Conservation (phyloP, 2,329 filamentous ascomycete species). For the Ophiostoma sp. region DNA sequence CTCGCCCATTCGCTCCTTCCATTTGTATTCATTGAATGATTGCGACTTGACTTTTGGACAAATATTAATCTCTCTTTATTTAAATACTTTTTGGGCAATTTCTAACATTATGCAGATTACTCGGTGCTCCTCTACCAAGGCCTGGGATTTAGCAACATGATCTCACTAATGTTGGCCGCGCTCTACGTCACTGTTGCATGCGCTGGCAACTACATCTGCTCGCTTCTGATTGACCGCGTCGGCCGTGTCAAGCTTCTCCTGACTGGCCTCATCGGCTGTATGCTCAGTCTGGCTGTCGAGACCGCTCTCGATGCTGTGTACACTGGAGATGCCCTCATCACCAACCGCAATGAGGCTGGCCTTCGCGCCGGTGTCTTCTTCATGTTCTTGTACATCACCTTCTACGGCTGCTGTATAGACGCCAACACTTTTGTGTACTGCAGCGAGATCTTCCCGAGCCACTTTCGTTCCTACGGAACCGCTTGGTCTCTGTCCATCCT, state of each 20-base stretch:
- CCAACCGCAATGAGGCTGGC: slow-evolving; percentile 17
- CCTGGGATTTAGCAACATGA: slow-evolving; percentile 6
- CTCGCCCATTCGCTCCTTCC: too few relatives aligned
- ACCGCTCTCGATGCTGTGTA: neutral
- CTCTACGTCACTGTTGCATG: slow-evolving; percentile 19
- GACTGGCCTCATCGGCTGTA: slow-evolving; percentile 11
- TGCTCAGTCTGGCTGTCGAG: neutral
- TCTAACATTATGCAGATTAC: neutral
- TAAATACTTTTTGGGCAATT: neutral
- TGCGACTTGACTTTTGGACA: too few relatives aligned
- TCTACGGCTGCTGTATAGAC: slow-evolving; percentile 22
- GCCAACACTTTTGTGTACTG: slow-evolving; percentile 20
- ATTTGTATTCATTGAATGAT: too few relatives aligned
- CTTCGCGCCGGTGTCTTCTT: slow-evolving; percentile 18
- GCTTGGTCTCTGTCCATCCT: slow-evolving; percentile 17
- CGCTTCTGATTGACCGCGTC: slow-evolving; percentile 13
- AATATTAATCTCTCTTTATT: too few relatives aligned
- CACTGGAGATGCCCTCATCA: neutral
- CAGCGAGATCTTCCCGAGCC: slow-evolving; percentile 25
- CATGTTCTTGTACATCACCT: slow-evolving; percentile 21
- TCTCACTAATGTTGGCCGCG: slow-evolving; percentile 16
- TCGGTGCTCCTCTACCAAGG: slow-evolving; percentile 13
- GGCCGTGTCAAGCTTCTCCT: slow-evolving; percentile 9
- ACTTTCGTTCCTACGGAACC: slow-evolving; percentile 18
- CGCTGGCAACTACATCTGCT: slow-evolving; percentile 9